Evolutionary conservation across 306 rosid genomes (phyloP).

Genomic region (Mucuna pruriens): DNA sequence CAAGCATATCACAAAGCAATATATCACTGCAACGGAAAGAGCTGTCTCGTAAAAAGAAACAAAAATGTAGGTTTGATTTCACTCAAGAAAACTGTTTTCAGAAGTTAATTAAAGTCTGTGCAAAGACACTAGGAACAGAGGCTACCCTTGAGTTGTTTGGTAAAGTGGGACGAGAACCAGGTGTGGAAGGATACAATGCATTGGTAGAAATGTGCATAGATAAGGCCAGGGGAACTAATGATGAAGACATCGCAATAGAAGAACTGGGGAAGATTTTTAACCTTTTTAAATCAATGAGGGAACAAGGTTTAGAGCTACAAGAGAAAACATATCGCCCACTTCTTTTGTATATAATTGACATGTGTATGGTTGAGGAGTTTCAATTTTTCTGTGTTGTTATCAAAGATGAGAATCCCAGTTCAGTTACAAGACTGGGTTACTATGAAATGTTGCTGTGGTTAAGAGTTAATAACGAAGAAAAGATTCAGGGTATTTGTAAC

Average conservation of each 20-base stretch:
- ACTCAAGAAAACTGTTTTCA: constrained; percentile 52
- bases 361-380: constrained; percentile 76
- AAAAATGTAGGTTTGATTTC: constrained; percentile 47
- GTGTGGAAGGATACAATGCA: constrained; percentile 60
- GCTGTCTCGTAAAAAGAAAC: constrained; percentile 62
- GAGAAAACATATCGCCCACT: constrained; percentile 72
- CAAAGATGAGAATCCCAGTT: constrained; percentile 58
- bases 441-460: constrained; percentile 83
- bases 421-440: constrained; percentile 66
- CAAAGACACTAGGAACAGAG: constrained; percentile 58
- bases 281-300: constrained; percentile 65
- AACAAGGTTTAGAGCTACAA: constrained; percentile 65
- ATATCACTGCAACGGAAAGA: constrained; percentile 47
- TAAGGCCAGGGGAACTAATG: constrained; percentile 57
- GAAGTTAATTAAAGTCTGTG: constrained; percentile 50
- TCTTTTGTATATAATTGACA: constrained; percentile 66
- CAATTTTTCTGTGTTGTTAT: constrained; percentile 54
- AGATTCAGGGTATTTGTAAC: constrained; percentile 67
- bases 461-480: constrained; percentile 64
- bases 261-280: constrained; percentile 60
- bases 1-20: constrained; percentile 31
- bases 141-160: constrained; percentile 52
- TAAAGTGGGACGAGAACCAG: constrained; percentile 65
- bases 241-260: constrained; percentile 54
- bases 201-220: constrained; percentile 61